Percentiles rank a stretch among this genome's conserved stretches.
These are phyloP conservation scores for Puccinia novopanici DNA, from an alignment of 1,284 basidiomycete genomes.

Conservation along the genomic window DNA sequence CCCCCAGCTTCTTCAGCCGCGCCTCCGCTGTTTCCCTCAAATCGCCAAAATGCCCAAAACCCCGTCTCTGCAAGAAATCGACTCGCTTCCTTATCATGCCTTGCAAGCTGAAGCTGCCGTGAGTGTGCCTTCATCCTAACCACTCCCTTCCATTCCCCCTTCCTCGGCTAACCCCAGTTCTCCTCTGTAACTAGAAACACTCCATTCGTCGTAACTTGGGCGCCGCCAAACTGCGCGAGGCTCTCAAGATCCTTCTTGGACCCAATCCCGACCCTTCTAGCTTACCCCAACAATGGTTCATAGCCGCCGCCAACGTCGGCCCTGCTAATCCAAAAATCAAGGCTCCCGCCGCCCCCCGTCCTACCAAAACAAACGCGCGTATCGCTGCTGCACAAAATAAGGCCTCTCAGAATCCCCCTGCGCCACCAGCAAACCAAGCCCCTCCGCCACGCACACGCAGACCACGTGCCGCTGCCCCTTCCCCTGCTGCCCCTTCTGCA, in stretches of 20 bases:
- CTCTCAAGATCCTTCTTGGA: conserved; percentile 23
- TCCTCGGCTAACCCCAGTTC: too few relatives aligned
- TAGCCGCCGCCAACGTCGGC: conserved; percentile 1
- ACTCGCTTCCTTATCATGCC: conserved; percentile 40
- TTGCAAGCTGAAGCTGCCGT: conserved; percentile 45
- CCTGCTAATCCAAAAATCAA: not conserved
- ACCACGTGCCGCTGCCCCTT: not conserved
- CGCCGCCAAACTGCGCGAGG: conserved; percentile 23
- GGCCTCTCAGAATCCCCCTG: not conserved
- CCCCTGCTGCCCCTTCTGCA: not conserved
- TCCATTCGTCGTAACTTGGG: conserved; percentile 47
- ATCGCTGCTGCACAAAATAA: conserved; percentile 2
- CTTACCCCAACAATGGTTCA: conserved; percentile 37
- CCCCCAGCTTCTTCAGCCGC: not conserved
- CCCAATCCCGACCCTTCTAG: not conserved
- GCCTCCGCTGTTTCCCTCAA: not conserved
- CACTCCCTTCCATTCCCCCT: not conserved
- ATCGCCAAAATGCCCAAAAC: conserved; percentile 12
- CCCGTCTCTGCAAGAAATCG: conserved; percentile 25
- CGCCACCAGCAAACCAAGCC: not conserved
- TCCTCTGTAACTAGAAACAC: conserved; percentile 21
- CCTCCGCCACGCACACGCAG: not conserved
- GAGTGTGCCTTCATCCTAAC: not conserved
- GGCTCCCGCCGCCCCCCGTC: not conserved
- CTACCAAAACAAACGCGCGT: conserved; percentile 18